Evolutionary conservation across 2,329 filamentous ascomycete species (phyloP).

Genomic region (Fusarium kyushuense): DNA sequence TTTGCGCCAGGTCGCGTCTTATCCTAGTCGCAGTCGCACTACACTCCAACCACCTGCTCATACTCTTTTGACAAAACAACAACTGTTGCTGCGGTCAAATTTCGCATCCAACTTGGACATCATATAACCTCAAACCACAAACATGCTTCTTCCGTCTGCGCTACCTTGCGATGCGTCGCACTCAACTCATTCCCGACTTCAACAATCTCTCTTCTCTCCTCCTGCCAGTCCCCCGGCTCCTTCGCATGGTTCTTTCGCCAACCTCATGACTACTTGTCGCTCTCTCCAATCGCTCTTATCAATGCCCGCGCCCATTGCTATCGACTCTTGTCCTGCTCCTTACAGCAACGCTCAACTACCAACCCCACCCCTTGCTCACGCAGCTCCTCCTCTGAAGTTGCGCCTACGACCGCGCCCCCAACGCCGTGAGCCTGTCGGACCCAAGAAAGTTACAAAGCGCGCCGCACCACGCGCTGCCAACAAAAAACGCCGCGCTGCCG

Average conservation of each 20-base stretch:
- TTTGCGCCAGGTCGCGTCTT: slow-evolving; percentile 38
- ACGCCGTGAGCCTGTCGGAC: slow-evolving; percentile 49
- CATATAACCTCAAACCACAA: slow-evolving; percentile 37
- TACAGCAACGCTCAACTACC: slow-evolving; percentile 57
- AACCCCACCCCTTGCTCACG: slow-evolving; percentile 67
- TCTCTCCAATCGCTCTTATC: slow-evolving; percentile 70
- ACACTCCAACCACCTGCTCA: slow-evolving; percentile 35
- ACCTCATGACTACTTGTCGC: slow-evolving; percentile 70
- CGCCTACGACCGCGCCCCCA: slow-evolving; percentile 63
- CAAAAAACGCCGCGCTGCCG: slow-evolving; percentile 64
- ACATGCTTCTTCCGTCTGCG: slow-evolving; percentile 71
- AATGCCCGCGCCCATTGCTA: slow-evolving; percentile 50
- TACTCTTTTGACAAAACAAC: slow-evolving; percentile 18
- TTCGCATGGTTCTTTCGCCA: slow-evolving; percentile 61
- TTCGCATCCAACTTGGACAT: slow-evolving; percentile 1
- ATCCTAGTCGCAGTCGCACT: slow-evolving; percentile 44
- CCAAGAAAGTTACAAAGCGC: slow-evolving; percentile 66
- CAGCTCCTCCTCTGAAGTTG: slow-evolving; percentile 65
- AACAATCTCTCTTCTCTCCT: slow-evolving; percentile 68
- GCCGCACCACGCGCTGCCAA: slow-evolving; percentile 60
- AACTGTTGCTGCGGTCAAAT: slow-evolving; percentile 15
- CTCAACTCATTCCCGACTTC: slow-evolving; percentile 57
- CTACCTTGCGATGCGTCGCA: slow-evolving; percentile 69
- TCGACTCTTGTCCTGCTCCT: slow-evolving; percentile 52
- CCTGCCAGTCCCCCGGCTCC: slow-evolving; percentile 66